Base-by-base conservation (phyloP, 306 rosid genomes). In the Ormosia semicastrata region DNA sequence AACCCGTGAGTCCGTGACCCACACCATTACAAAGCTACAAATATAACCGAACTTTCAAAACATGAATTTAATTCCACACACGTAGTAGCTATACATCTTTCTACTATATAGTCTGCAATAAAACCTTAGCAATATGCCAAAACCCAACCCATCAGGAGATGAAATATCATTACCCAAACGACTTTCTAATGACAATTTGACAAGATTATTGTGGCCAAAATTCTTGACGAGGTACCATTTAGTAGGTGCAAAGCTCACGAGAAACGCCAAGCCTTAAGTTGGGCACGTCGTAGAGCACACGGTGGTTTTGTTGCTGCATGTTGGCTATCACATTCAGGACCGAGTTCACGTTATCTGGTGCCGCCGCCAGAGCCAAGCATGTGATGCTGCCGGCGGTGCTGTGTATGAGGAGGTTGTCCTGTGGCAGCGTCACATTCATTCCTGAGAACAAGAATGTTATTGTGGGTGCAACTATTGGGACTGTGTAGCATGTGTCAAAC, bases 221-320 rank as follows among this genome's bases (percentile, higher is more conserved):
- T 11, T 29, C 32, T n/a, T 15, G 33, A 15, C 5, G 4, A 41
- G 4, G 0, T 6, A 41, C 37, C 15, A 5, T n/a, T 43, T 54
- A 59, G 67, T 74, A 83, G 39, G 97, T 87, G 89, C 99, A 96
- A 6, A 40, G 49, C 85, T 96, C 99, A 34, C 98, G 99, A 75
- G 99, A 57, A 41, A 96, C 92, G 0, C 99, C 99, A 0, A 96
- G 76, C 85, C 97, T 89, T 0, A 96, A 90, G 73, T 96, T 96
- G 24, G 99, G 98, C 1, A 92, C 67, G 18, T 96, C 99, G 24
- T 50, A 88, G 69, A 96, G 90, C 7, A 90, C 64, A 8, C 99
- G 94, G 33, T 96, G 99, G 60, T 96, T 96, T 63, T 96, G 99
- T 70, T 96, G 99, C 46, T 96, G 99, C 96, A 96, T 86, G 79